A percentile compares a stretch with the other conserved stretches of the same genome.
phyloP scores from a whole-genome alignment of 352 stramenopile species.

The Phytophthora cryptogea region DNA sequence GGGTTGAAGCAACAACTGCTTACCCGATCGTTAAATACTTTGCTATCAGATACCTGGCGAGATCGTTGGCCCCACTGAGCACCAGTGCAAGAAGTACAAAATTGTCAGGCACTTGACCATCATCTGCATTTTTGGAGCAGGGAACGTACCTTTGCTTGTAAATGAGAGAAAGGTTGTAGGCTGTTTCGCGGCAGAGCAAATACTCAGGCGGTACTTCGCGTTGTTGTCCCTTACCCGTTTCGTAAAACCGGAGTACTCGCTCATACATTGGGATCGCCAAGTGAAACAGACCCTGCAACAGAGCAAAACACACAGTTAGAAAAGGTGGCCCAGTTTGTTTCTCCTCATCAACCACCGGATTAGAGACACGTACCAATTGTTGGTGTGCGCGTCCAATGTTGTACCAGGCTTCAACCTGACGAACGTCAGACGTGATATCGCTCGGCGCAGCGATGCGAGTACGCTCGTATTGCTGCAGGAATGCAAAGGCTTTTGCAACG shows the following conservation, averaged over 20 bases:
- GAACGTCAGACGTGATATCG: conserved; percentile 64
- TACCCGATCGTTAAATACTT: conserved; percentile 77
- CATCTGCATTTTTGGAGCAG: neutral
- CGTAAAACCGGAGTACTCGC: conserved; percentile 80
- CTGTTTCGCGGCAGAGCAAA: conserved; percentile 77
- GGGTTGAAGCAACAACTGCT: neutral
- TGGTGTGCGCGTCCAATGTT: conserved; percentile 87
- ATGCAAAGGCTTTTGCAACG: conserved; percentile 86
- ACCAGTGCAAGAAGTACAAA: neutral
- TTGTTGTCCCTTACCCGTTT: conserved; percentile 53
- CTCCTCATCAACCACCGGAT: neutral
- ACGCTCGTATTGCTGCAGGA: conserved; percentile 82
- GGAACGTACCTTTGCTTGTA: conserved; percentile 81
- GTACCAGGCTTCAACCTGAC: conserved; percentile 83
- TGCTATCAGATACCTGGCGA: conserved; percentile 74
- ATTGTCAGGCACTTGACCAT: neutral
- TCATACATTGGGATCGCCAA: conserved; percentile 90
- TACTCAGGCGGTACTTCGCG: conserved; percentile 66
- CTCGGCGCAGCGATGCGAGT: conserved; percentile 50
- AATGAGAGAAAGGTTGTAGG: conserved; percentile 89
- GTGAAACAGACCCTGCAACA: conserved; percentile 77
- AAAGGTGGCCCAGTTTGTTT: too few relatives aligned
- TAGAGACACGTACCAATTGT: conserved; percentile 65
- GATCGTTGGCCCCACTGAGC: conserved; percentile 69
- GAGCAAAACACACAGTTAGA: neutral